Base-by-base conservation (phyloP, 2,329 filamentous ascomycete genomes). In the Cryphonectria radicalis region DNA sequence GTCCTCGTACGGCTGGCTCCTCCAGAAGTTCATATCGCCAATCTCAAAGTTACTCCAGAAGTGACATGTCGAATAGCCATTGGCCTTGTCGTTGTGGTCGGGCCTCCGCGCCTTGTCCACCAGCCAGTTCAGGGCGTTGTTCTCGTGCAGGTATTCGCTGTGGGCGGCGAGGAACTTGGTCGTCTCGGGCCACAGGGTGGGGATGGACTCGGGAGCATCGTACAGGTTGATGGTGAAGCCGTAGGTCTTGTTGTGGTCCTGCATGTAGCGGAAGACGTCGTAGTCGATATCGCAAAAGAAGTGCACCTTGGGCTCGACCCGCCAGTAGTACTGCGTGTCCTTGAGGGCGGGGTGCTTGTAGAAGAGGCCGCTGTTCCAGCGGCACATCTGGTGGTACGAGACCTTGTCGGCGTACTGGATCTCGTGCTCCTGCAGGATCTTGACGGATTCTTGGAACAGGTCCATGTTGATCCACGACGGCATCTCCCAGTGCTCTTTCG, bases 41-140 rank as follows among this genome's bases (percentile, higher is more conserved):
- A 99, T 95, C 82, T 99, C 96, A 77, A 99, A 99, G 82, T 99
- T 99, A 77, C 92, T 96, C 96, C 96, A 99, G 86, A 99, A 99
- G 82, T 99, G 96, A 81, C 96, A 99, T 2, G 96, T 98, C 46
- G 94, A 97, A 85, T 97, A 99, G 46, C 96, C 96, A 77, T 97
- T 92, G 8, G 95, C 95, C 74, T 91, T 89, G 68, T 86, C 80
- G 78, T 94, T 93, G 81, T 97, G 92, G 19, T 93, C 89, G 0
- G 95, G 95, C 65, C 96, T 89, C 64, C 91, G 88, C 70, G 86
- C 82, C 73, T 88, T 89, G 80, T 99, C 96, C 1, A 91, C 93
- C 73, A 99, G 82, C 95, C 95, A 99, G 46, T 88, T 86, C 83
- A 95, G 89, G 71, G 96, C 95, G 79, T 94, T 97, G 81, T 97